These are phyloP conservation scores for Penicillium sp. DNA, from an alignment of 2,329 filamentous ascomycete species.

Conservation along the genomic window DNA sequence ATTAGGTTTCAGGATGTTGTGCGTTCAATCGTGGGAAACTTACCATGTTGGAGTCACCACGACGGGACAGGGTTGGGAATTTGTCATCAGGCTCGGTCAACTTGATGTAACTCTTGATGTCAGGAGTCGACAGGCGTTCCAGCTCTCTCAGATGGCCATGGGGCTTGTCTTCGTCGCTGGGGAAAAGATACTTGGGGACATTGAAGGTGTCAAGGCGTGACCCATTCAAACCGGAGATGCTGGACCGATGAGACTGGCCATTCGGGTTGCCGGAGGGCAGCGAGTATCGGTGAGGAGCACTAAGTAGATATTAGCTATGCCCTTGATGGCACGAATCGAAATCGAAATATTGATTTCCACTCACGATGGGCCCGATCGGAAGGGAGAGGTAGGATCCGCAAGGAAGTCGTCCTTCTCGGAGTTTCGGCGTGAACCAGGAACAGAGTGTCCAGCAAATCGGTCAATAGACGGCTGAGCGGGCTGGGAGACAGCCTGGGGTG, in stretches of 20 bases:
- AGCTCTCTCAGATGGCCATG: slow-evolving; percentile 41
- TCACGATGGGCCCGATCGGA: slow-evolving; percentile 75
- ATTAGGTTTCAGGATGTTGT: slow-evolving; percentile 36
- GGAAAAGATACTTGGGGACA: slow-evolving; percentile 81
- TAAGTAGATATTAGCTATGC: slow-evolving; percentile 4
- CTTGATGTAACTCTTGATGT: slow-evolving; percentile 67
- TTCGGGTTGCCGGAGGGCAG: slow-evolving; percentile 68
- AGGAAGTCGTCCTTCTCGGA: slow-evolving; percentile 86
- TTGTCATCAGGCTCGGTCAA: slow-evolving; percentile 74
- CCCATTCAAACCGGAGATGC: slow-evolving; percentile 26
- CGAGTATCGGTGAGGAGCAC: slow-evolving; percentile 77
- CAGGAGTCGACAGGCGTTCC: slow-evolving; percentile 57
- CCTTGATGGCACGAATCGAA: neutral
- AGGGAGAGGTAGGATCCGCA: slow-evolving; percentile 57
- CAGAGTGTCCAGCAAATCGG: slow-evolving; percentile 75
- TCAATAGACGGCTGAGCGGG: slow-evolving; percentile 54
- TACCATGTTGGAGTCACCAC: slow-evolving; percentile 56
- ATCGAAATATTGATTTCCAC: slow-evolving; percentile 43
- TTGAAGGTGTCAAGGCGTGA: slow-evolving; percentile 75
- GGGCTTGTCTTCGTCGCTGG: slow-evolving; percentile 68
- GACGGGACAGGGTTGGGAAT: slow-evolving; percentile 66
- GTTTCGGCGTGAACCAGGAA: slow-evolving; percentile 81
- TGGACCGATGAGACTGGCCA: slow-evolving; percentile 30
- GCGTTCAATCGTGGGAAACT: slow-evolving; percentile 28
- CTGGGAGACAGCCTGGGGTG: slow-evolving; percentile 61